A percentile compares a stretch with the other conserved stretches of the same genome.
Conservation (phyloP, 257 asterid genomes). For the Solanum sejunctum region DNA sequence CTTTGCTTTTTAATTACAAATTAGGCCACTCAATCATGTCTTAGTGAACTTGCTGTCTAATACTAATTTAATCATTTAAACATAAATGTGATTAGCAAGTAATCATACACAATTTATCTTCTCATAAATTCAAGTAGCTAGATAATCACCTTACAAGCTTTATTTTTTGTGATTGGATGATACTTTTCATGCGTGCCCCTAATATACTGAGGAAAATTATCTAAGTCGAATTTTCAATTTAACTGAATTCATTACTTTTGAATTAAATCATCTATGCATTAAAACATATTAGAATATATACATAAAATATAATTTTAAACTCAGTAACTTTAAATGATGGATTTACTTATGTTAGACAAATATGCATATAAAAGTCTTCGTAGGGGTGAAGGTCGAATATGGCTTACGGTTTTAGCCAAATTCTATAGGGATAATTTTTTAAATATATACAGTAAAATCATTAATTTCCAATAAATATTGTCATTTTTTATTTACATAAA, state of each 20-base stretch:
- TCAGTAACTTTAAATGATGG: background rate
- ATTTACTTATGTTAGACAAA: background rate
- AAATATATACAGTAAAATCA: too few relatives aligned
- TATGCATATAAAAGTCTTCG: background rate
- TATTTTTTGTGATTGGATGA: background rate
- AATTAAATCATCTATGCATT: background rate
- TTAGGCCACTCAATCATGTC: constrained; percentile 1
- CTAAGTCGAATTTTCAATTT: background rate
- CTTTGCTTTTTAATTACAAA: background rate
- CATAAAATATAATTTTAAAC: background rate
- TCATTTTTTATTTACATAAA: too few relatives aligned
- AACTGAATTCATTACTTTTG: background rate
- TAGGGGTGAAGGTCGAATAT: background rate
- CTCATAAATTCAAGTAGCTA: background rate
- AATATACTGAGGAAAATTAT: too few relatives aligned
- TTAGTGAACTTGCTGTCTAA: background rate
- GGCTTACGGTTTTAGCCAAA: background rate
- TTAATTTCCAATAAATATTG: too few relatives aligned
- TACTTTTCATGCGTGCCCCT: background rate
- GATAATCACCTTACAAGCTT: background rate
- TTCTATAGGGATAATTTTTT: too few relatives aligned
- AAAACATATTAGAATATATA: background rate
- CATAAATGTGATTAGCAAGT: background rate
- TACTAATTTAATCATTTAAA: background rate
- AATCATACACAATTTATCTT: background rate